These are phyloP conservation scores for Penicillium sclerotigenum DNA, from an alignment of 2,329 filamentous ascomycete genomes.

Conservation along the genomic window DNA sequence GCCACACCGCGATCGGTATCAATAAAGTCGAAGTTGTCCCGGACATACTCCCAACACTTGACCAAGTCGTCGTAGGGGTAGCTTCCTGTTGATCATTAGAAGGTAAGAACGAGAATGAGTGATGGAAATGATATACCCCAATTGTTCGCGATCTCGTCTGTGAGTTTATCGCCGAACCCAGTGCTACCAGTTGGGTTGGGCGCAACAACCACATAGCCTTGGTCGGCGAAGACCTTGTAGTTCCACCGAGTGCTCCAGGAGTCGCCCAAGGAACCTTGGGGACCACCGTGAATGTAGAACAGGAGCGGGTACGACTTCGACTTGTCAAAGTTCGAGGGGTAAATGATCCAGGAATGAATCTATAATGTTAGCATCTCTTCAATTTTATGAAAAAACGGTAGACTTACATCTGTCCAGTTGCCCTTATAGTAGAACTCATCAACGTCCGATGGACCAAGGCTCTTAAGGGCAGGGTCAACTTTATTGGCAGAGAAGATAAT, in stretches of 20 bases:
- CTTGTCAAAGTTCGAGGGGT: constrained; percentile 59
- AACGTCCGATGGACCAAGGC: constrained; percentile 34
- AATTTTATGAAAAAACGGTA: neutral
- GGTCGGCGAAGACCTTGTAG: constrained; percentile 78
- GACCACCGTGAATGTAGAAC: constrained; percentile 79
- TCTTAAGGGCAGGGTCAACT: constrained; percentile 39
- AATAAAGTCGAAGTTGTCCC: constrained; percentile 36
- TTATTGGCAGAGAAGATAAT: constrained; percentile 39
- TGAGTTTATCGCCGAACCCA: constrained; percentile 74
- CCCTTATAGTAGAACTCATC: constrained; percentile 40
- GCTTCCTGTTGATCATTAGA: constrained; percentile 21
- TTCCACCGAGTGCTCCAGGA: constrained; percentile 83
- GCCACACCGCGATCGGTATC: constrained; percentile 41
- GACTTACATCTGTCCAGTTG: constrained; percentile 35
- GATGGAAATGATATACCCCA: constrained; percentile 59
- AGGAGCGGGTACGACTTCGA: constrained; percentile 74
- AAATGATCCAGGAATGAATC: constrained; percentile 42
- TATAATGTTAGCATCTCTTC: constrained; percentile 17
- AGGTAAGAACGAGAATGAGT: neutral
- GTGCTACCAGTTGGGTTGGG: constrained; percentile 83
- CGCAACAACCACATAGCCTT: constrained; percentile 77
- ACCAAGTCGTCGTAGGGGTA: constrained; percentile 77
- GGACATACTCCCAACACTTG: constrained; percentile 70
- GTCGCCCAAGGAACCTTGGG: constrained; percentile 72
- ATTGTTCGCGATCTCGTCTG: constrained; percentile 71